Evolutionary conservation across 139 green algal species (phyloP).

Genomic region (Chlorella sp.): DNA sequence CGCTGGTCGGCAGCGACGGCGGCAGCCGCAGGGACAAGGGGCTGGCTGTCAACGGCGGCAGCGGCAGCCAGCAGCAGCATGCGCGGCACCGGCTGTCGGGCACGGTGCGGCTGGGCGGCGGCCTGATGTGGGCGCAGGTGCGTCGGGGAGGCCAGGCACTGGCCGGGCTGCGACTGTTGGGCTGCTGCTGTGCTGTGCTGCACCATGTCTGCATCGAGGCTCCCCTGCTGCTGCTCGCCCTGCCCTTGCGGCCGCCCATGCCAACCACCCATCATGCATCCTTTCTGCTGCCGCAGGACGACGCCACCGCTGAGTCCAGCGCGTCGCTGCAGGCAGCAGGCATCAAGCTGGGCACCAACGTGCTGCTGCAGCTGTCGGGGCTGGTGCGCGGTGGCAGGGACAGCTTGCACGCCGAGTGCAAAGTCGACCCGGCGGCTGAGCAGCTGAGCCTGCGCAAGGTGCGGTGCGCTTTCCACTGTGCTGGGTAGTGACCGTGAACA

Average conservation of each 20-base stretch:
- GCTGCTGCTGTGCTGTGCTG: not conserved
- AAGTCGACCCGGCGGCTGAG: slow-evolving; percentile 3
- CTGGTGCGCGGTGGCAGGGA: slow-evolving; percentile 31
- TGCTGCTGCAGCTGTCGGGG: slow-evolving; percentile 26
- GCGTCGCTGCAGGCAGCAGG: slow-evolving; percentile 20
- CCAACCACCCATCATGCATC: too few species aligned
- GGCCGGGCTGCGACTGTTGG: not conserved
- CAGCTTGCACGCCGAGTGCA: slow-evolving; percentile 32
- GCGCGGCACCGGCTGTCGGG: slow-evolving; percentile 12
- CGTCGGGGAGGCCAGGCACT: not conserved
- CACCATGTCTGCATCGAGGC: not conserved
- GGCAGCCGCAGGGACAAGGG: not conserved
- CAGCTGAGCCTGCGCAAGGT: slow-evolving; percentile 33
- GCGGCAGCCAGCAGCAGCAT: slow-evolving; percentile 25
- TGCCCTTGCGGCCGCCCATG: too few species aligned
- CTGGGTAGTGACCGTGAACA: not conserved
- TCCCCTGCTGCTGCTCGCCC: not conserved
- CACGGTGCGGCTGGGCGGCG: slow-evolving; percentile 29
- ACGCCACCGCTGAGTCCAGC: not conserved
- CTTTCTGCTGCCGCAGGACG: slow-evolving; percentile 29
- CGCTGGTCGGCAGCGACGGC: not conserved
- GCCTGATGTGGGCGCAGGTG: slow-evolving; percentile 47
- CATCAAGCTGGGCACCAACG: slow-evolving; percentile 27
- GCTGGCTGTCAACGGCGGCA: slow-evolving; percentile 20
- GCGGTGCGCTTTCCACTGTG: not conserved